Percentiles rank a stretch among this genome's conserved stretches.
phyloP scores from a whole-genome alignment of 129 eudicot genomes.

The Silybum marianum region DNA sequence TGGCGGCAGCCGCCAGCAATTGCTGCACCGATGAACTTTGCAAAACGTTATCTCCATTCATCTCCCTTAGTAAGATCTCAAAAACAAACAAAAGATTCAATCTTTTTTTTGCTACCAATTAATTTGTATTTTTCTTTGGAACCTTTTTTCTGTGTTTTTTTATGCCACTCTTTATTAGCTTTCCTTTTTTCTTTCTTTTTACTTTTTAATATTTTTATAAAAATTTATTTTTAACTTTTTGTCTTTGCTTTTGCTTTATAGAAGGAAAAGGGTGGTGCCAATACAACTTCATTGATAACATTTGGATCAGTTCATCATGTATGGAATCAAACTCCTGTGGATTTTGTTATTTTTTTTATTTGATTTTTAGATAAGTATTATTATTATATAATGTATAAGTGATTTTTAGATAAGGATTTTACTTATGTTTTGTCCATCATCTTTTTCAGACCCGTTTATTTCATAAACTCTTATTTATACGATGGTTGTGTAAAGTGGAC shows the following conservation, averaged over 20 bases:
- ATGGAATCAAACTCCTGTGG: neutral
- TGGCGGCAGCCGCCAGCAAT: conserved; percentile 33
- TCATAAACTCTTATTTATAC: too few species aligned
- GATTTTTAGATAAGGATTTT: neutral
- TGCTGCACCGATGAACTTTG: conserved; percentile 63
- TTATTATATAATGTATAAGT: too few species aligned
- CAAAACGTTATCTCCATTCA: conserved; percentile 50
- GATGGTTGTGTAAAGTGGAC: too few species aligned
- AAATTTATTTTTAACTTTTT: conserved; percentile 24
- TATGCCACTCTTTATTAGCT: conserved; percentile 40
- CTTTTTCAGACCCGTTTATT: too few species aligned
- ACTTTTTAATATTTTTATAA: conserved; percentile 2
- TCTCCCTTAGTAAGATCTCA: neutral
- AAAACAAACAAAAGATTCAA: conserved; percentile 1
- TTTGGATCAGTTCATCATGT: neutral
- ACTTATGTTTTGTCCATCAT: too few species aligned
- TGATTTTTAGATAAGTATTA: neutral
- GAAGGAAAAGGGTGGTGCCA: conserved; percentile 7
- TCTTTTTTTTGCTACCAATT: neutral
- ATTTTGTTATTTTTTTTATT: neutral
- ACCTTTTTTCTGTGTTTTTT: conserved; percentile 31
- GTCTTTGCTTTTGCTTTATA: conserved; percentile 45
- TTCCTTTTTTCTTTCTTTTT: conserved; percentile 24
- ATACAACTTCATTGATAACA: neutral
- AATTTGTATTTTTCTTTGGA: conserved; percentile 12